These are phyloP conservation scores for Leishmania lainsoni DNA, from an alignment of 208 protist species.

Conservation along the genomic window DNA sequence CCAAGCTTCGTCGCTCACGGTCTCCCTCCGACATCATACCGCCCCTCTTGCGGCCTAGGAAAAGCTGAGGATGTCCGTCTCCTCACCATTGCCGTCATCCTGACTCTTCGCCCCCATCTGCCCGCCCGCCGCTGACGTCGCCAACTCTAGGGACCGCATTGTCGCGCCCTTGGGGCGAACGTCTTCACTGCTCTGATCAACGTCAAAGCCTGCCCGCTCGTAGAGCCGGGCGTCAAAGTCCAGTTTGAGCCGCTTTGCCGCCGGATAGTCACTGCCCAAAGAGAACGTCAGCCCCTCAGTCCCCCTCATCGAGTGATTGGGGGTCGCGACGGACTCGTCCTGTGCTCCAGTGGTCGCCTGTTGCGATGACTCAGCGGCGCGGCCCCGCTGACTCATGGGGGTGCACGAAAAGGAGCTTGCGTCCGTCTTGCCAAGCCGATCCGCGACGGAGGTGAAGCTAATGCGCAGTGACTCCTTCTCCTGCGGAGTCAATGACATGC, in stretches of 20 bases:
- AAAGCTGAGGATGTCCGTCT: constrained; percentile 14
- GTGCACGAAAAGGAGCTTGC: constrained; percentile 23
- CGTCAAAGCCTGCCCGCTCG: neutral
- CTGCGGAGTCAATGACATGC: constrained; percentile 28
- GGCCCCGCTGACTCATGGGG: constrained; percentile 11
- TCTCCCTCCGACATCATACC: neutral
- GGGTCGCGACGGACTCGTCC: neutral
- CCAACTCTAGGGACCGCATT: constrained; percentile 3
- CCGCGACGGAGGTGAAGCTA: constrained; percentile 15
- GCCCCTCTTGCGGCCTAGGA: neutral
- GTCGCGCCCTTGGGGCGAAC: constrained; percentile 1
- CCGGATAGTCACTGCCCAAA: neutral
- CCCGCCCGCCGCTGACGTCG: neutral
- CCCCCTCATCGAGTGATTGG: neutral
- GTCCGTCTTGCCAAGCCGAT: constrained; percentile 23
- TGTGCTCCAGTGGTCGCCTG: neutral
- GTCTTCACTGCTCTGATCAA: neutral
- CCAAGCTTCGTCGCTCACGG: neutral
- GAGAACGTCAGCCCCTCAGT: neutral
- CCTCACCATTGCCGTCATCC: constrained; percentile 9
- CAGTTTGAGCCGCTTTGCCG: constrained; percentile 24
- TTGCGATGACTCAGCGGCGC: constrained; percentile 11
- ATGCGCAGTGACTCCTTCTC: constrained; percentile 26
- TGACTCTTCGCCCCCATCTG: neutral
- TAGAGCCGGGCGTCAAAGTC: constrained; percentile 5